Evolutionary conservation across 1,139 yeast genomes (phyloP), one percentile per base, ranked within the genome.

Genomic region (Kazachstania sp.): DNA sequence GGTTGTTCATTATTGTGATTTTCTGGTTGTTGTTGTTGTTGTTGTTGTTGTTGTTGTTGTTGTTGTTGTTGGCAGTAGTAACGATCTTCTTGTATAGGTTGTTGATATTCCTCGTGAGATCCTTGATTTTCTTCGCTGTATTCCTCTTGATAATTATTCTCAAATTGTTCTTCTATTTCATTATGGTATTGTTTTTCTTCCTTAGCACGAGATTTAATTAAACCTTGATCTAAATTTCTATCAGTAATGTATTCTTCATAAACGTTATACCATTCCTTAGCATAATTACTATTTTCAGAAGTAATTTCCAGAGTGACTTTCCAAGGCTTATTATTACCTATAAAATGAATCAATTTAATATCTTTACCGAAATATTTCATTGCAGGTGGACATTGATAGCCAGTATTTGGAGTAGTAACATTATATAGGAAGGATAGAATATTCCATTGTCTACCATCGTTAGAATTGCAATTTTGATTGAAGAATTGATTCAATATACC

Each of bases 301-400:
- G 47, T 44, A 23, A 44, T 43, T 28, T 44, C 38, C 6, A 51
- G 39, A 58, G 56, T 54, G 13, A 45, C 47, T 45, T 50, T 55
- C 97, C 97, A 92, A 0, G 98, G 98, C 65, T 92, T 90, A 37
- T 63, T 57, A 1, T 77, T 69, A 1, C 97, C 97, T 54, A 88
- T 86, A 59, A 82, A 92, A 66, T 92, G 98, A 20, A 86, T 71
- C 36, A 84, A 69, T 49, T 78, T 77, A 44, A 87, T 75, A 31
- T 75, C 67, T 11, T 69, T 57, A 39, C 68, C 64, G 63, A 84
- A 90, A 60, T 79, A 77, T 37, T 71, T 69, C 61, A 75, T 45
- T 0, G 97, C 97, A 0, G 97, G 97, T 36, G 78, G 71, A 64
- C 86, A 83, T 62, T 90, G 87, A 63, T 90, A 90, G 45, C 83